Evolutionary conservation across 2,329 filamentous ascomycete species (phyloP).

Genomic region (Thermothelomyces thermophilus): DNA sequence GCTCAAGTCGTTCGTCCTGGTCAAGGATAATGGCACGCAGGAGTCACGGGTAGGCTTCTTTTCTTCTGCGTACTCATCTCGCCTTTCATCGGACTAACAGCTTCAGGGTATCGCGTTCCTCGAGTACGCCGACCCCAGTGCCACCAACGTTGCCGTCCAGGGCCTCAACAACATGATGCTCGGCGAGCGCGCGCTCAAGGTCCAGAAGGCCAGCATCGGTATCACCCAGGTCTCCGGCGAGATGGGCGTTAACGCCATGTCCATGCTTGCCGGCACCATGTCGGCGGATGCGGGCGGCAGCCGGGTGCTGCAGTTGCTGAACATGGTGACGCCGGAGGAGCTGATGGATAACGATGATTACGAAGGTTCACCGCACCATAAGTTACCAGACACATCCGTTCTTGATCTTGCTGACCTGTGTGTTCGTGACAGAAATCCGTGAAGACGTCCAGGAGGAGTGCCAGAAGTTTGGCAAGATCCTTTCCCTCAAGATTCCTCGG

Average conservation of each 20-base stretch:
- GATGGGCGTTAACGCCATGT: slow-evolving; percentile 96
- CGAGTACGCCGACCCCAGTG: slow-evolving; percentile 74
- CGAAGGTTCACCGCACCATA: slow-evolving; percentile 56
- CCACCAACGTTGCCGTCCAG: slow-evolving; percentile 81
- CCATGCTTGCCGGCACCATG: slow-evolving; percentile 87
- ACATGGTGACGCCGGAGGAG: slow-evolving; percentile 98
- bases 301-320: slow-evolving; percentile 83
- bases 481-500: slow-evolving; percentile 89
- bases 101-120: slow-evolving; percentile 87
- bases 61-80: neutral
- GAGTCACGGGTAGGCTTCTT: slow-evolving; percentile 70
- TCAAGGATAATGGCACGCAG: slow-evolving; percentile 78
- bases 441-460: slow-evolving; percentile 94
- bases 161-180: slow-evolving; percentile 91
- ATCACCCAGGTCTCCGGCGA: slow-evolving; percentile 90
- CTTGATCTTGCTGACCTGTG: no score
- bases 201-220: slow-evolving; percentile 84
- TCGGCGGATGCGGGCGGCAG: slow-evolving; percentile 72
- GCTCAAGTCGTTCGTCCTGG: slow-evolving; percentile 83
- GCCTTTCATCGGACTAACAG: slow-evolving; percentile 25
- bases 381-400: neutral
- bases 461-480: slow-evolving; percentile 75
- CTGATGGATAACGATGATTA: slow-evolving; percentile 92
- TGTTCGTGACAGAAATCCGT: slow-evolving; percentile 66
- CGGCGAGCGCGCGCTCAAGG: slow-evolving; percentile 77